These are phyloP conservation scores for Santalum album DNA, from an alignment of 164 flowering plant genomes.

Conservation along the genomic window DNA sequence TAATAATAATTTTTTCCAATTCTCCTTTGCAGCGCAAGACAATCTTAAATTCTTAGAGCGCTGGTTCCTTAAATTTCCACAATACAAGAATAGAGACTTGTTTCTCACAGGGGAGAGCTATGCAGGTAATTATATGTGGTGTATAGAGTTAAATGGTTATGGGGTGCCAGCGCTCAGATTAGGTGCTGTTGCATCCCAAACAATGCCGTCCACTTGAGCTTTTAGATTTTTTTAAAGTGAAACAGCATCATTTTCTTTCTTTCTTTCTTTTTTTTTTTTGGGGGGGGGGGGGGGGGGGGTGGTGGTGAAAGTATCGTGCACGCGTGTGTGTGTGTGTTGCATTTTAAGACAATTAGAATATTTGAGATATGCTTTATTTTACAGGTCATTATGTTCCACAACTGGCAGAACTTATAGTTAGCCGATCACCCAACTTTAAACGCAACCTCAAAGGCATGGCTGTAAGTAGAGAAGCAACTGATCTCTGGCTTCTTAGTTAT, in stretches of 20 bases:
- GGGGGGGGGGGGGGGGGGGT: too few relatives aligned
- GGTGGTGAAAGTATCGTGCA: too few relatives aligned
- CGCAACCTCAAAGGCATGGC: background rate
- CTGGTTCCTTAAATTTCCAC: background rate
- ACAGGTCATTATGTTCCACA: slow-evolving; percentile 1
- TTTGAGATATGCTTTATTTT: background rate
- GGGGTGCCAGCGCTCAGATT: too few relatives aligned
- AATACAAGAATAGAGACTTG: background rate
- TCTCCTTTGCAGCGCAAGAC: background rate
- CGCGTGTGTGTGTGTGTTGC: too few relatives aligned
- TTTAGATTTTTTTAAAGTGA: too few relatives aligned
- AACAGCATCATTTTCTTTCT: too few relatives aligned
- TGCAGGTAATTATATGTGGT: background rate
- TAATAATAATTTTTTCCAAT: background rate
- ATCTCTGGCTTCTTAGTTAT: too few relatives aligned
- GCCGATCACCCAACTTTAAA: background rate
- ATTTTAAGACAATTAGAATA: too few relatives aligned
- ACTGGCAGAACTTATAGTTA: background rate
- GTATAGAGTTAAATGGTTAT: too few relatives aligned
- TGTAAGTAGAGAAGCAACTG: background rate
- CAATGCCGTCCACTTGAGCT: too few relatives aligned
- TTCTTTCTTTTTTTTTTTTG: too few relatives aligned
- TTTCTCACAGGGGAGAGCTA: slow-evolving; percentile 1
- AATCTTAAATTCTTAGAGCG: background rate
- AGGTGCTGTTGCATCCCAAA: too few relatives aligned